A percentile compares a stretch with the other conserved stretches of the same genome.
Evolutionary conservation across 306 rosid species (phyloP).

Genomic region (Inga leiocalycina): DNA sequence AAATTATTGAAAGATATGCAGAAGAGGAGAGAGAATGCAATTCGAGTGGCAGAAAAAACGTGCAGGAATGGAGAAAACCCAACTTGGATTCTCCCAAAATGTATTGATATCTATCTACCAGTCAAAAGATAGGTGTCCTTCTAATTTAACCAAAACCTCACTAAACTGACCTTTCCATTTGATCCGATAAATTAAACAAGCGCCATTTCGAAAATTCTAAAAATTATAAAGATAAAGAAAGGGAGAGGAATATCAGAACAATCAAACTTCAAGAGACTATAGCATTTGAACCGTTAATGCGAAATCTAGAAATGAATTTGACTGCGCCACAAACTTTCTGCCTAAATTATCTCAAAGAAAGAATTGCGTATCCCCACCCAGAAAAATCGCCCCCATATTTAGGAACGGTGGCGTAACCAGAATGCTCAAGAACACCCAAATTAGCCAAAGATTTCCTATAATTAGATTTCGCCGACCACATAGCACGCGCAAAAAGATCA

Average conservation of each 20-base stretch:
- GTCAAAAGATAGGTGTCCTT: conserved; percentile 39
- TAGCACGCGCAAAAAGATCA: conserved; percentile 22
- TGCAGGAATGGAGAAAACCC: conserved; percentile 55
- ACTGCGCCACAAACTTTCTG: conserved; percentile 49
- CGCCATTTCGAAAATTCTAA: conserved; percentile 24
- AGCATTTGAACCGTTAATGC: conserved; percentile 43
- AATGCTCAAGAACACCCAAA: conserved; percentile 41
- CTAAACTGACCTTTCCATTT: conserved; percentile 22
- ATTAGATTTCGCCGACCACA: conserved; percentile 35
- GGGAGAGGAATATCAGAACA: conserved; percentile 9
- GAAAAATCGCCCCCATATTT: conserved; percentile 51
- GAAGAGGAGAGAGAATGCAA: conserved; percentile 31
- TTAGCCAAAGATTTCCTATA: conserved; percentile 37
- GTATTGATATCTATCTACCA: conserved; percentile 39
- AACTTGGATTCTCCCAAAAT: conserved; percentile 50
- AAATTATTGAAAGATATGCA: conserved; percentile 16
- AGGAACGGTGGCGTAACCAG: conserved; percentile 41
- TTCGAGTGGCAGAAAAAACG: conserved; percentile 34
- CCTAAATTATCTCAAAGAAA: conserved; percentile 39
- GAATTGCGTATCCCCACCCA: conserved; percentile 38
- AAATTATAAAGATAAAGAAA: conserved; percentile 28
- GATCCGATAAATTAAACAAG: conserved; percentile 39
- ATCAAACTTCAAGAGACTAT: conserved; percentile 29
- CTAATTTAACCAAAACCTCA: conserved; percentile 51
- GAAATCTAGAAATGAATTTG: conserved; percentile 45